These are phyloP conservation scores for Corynascus novoguineensis DNA, from an alignment of 495 filamentous ascomycete genomes.

Conservation along the genomic window DNA sequence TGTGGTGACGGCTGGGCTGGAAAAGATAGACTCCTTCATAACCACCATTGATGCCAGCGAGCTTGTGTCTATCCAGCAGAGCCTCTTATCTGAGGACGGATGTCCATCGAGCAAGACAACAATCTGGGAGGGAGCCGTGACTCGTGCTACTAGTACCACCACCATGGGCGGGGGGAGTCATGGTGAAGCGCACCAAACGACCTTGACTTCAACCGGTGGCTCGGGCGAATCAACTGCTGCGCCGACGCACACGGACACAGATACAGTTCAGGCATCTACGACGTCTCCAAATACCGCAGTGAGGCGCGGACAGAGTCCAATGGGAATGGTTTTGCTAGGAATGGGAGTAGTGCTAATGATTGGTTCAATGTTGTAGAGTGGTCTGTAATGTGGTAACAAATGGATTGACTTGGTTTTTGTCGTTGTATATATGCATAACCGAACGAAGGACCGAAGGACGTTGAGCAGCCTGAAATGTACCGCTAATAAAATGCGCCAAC, in stretches of 20 bases:
- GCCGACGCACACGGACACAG: not conserved
- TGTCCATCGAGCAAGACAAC: not conserved
- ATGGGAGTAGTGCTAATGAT: not conserved
- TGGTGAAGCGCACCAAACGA: not conserved
- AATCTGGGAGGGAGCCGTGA: not conserved
- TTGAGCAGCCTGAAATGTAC: too few species aligned
- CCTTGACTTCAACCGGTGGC: not conserved
- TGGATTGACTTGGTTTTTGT: not conserved
- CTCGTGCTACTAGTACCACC: too few species aligned
- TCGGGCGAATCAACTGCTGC: not conserved
- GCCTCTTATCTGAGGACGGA: not conserved
- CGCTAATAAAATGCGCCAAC: too few species aligned
- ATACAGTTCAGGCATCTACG: not conserved
- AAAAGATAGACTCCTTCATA: not conserved
- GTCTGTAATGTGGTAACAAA: too few species aligned
- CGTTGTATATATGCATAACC: too few species aligned
- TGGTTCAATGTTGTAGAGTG: not conserved
- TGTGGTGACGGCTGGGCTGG: not conserved
- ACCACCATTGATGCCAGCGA: not conserved
- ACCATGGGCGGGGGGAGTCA: not conserved
- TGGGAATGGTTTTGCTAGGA: not conserved
- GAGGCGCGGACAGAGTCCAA: not conserved
- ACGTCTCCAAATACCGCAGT: not conserved
- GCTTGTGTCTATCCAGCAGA: not conserved
- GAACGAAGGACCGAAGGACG: too few species aligned